phyloP scores from a whole-genome alignment of 495 filamentous ascomycete species.

The Immersiella caudata region DNA sequence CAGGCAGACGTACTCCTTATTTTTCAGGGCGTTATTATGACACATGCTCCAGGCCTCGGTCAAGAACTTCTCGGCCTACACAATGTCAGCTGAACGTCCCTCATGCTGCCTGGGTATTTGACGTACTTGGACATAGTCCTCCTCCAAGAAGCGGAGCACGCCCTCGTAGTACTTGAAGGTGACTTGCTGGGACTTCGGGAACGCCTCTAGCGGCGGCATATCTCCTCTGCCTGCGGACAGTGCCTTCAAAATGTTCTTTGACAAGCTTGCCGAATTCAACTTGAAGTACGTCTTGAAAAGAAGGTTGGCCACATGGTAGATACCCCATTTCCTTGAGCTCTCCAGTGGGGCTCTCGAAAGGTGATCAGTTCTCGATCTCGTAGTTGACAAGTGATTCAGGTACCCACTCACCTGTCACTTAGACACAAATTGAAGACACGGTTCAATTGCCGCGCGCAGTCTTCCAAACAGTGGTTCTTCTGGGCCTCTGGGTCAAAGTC shows the following conservation, averaged over 20 bases:
- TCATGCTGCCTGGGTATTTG: background rate
- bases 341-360: slow-evolving; percentile 73
- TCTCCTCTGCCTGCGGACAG: slow-evolving; percentile 75
- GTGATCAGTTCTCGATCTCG: slow-evolving; percentile 21
- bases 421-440: slow-evolving; percentile 86
- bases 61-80: slow-evolving; percentile 77
- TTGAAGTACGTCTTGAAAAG: slow-evolving; percentile 99
- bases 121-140: slow-evolving; percentile 77
- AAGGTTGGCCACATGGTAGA: slow-evolving; percentile 89
- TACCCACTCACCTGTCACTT: slow-evolving; percentile 75
- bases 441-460: slow-evolving; percentile 85
- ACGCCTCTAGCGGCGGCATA: slow-evolving; percentile 71
- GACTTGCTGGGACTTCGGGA: slow-evolving; percentile 88
- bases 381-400: no score
- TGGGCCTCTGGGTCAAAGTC: slow-evolving; percentile 71
- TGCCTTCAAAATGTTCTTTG: slow-evolving; percentile 84
- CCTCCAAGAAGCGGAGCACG: slow-evolving; percentile 85
- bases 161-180: slow-evolving; percentile 96
- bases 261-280: slow-evolving; percentile 83
- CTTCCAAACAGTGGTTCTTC: slow-evolving; percentile 80
- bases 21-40: slow-evolving; percentile 67
- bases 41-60: slow-evolving; percentile 77
- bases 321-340: slow-evolving; percentile 94
- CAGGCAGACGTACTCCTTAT: slow-evolving; percentile 69
- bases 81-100: slow-evolving; percentile 26